These are phyloP conservation scores for Magnusiomyces starmeri DNA, from an alignment of 1,139 yeast species.

Conservation along the genomic window DNA sequence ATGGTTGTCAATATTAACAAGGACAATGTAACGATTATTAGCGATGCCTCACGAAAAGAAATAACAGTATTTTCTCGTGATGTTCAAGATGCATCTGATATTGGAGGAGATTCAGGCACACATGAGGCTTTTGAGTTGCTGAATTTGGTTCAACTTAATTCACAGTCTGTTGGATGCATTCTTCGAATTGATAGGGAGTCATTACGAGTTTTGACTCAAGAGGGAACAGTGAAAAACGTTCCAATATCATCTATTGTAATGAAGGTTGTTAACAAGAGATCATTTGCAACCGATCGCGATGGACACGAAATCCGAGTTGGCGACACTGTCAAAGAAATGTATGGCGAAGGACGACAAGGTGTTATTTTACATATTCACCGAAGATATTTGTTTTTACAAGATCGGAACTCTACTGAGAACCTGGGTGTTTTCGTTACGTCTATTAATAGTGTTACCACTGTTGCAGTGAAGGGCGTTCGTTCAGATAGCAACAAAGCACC, in stretches of 20 bases:
- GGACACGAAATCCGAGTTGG: slow-evolving; percentile 85
- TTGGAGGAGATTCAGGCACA: slow-evolving; percentile 36
- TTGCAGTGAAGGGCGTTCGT: slow-evolving; percentile 74
- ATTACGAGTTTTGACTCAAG: slow-evolving; percentile 74
- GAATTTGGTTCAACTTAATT: slow-evolving; percentile 83
- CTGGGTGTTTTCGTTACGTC: slow-evolving; percentile 85
- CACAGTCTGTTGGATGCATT: slow-evolving; percentile 82
- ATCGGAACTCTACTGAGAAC: slow-evolving; percentile 73
- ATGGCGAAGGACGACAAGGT: slow-evolving; percentile 83
- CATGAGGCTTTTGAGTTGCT: slow-evolving; percentile 66
- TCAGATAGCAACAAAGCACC: slow-evolving; percentile 49
- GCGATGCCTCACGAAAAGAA: slow-evolving; percentile 83
- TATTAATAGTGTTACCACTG: slow-evolving; percentile 69
- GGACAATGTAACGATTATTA: slow-evolving; percentile 80
- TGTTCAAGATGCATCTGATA: slow-evolving; percentile 47
- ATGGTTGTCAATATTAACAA: slow-evolving; percentile 76
- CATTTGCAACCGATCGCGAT: slow-evolving; percentile 77
- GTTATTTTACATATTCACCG: slow-evolving; percentile 79
- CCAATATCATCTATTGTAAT: slow-evolving; percentile 76
- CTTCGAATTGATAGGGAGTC: slow-evolving; percentile 83
- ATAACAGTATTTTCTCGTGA: slow-evolving; percentile 89
- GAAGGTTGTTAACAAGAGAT: slow-evolving; percentile 60
- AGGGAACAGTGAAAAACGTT: slow-evolving; percentile 66
- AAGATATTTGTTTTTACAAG: slow-evolving; percentile 67
- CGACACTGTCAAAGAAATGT: slow-evolving; percentile 78